Conservation (phyloP, 2,329 filamentous ascomycete species). For the Mariannaea sp. region DNA sequence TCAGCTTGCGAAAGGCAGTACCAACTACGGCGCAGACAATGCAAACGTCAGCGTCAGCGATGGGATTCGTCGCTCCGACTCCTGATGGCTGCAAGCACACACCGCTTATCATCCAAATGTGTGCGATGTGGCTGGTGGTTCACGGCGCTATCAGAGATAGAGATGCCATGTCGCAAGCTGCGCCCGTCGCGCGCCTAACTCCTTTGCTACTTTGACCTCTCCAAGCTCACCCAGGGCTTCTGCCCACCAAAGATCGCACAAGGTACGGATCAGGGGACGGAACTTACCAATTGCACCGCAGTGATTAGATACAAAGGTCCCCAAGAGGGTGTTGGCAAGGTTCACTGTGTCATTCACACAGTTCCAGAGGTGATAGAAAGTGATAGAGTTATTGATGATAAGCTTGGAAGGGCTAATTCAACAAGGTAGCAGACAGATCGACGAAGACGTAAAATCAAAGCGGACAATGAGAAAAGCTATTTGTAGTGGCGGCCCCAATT, state of each 20-base stretch:
- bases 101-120: conserved; percentile 15
- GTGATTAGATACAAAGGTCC: conserved; percentile 31
- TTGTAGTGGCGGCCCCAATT: conserved; percentile 8
- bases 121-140: conserved; percentile 9
- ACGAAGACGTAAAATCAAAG: not conserved
- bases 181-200: conserved; percentile 35
- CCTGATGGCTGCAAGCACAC: conserved; percentile 7
- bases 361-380: not conserved
- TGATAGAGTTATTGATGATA: conserved; percentile 9
- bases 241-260: not conserved
- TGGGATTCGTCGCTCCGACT: conserved; percentile 11
- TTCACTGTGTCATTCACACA: conserved; percentile 19
- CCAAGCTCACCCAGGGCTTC: not conserved
- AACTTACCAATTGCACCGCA: conserved; percentile 36
- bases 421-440: not conserved
- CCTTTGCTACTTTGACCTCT: conserved; percentile 11
- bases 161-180: conserved; percentile 28
- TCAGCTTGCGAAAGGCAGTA: conserved; percentile 2
- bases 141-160: conserved; percentile 23
- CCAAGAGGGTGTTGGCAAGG: conserved; percentile 7
- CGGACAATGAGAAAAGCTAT: not conserved
- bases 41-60: conserved; percentile 9
- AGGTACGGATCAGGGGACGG: conserved; percentile 21
- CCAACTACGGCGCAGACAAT: conserved; percentile 1
- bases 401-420: not conserved